These are phyloP conservation scores for Schwanniomyces yamadae DNA, from an alignment of 805 yeast species.

Conservation along the genomic window DNA sequence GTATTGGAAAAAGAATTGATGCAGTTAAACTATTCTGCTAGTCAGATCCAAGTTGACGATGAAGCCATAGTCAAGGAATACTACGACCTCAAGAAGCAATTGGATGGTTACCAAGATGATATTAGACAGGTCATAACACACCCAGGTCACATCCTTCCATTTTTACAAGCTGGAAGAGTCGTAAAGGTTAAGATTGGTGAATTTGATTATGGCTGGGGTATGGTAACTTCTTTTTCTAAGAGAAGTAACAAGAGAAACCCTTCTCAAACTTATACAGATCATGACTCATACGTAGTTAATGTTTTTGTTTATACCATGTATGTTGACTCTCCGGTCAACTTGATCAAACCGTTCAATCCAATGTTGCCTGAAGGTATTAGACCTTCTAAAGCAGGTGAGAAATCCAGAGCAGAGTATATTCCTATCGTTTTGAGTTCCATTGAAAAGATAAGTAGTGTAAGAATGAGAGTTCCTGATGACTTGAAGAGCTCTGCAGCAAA, in stretches of 20 bases:
- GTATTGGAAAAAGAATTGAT: constrained; percentile 64
- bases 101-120: constrained; percentile 70
- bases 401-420: constrained; percentile 69
- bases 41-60: constrained; percentile 62
- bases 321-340: constrained; percentile 78
- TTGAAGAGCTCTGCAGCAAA: constrained; percentile 55
- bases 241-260: constrained; percentile 63
- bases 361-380: constrained; percentile 84
- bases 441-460: constrained; percentile 69
- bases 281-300: constrained; percentile 84
- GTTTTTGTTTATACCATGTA: constrained; percentile 79
- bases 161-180: constrained; percentile 86
- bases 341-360: constrained; percentile 76
- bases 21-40: constrained; percentile 50
- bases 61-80: constrained; percentile 75
- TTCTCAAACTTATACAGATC: constrained; percentile 65
- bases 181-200: constrained; percentile 61
- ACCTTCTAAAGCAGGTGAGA: constrained; percentile 74
- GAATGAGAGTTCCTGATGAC: constrained; percentile 79
- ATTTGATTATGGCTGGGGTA: constrained; percentile 94
- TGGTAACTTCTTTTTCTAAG: constrained; percentile 74
- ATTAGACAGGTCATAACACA: constrained; percentile 81
- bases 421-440: constrained; percentile 85
- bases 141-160: constrained; percentile 82
- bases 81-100: constrained; percentile 74